A percentile compares a stretch with the other conserved stretches of the same genome.
phyloP scores from a whole-genome alignment of 257 asterid species.

The Lavandula angustifolia region DNA sequence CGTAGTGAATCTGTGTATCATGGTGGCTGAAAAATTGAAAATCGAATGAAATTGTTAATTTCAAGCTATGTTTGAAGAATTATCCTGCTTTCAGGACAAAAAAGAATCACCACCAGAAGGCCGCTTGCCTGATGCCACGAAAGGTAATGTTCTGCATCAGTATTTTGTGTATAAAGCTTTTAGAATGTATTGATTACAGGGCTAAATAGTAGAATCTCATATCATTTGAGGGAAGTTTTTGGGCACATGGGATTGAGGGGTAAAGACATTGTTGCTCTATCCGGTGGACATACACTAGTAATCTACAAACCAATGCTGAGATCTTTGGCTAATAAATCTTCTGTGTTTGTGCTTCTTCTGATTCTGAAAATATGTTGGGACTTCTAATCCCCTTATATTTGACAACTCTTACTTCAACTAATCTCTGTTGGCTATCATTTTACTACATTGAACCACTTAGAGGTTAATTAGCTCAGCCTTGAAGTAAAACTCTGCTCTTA shows the following conservation, averaged over 20 bases:
- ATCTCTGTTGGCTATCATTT: background rate
- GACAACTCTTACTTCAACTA: conserved; percentile 58
- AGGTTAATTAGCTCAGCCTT: too few species aligned
- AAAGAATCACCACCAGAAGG: conserved; percentile 57
- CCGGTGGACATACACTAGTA: conserved; percentile 61
- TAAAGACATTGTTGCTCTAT: conserved; percentile 54
- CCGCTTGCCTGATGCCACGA: conserved; percentile 56
- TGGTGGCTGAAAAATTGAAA: background rate
- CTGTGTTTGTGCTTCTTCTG: background rate
- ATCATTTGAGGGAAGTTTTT: conserved; percentile 57
- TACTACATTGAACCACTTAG: too few species aligned
- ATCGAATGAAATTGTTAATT: background rate
- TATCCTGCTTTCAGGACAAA: conserved; percentile 43
- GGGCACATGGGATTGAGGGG: conserved; percentile 55
- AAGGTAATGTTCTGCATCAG: conserved; percentile 30
- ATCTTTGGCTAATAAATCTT: background rate
- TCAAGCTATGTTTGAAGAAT: background rate
- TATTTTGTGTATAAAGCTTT: background rate
- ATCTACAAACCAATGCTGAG: conserved; percentile 9
- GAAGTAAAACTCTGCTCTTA: background rate
- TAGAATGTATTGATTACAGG: background rate
- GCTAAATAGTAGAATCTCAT: background rate
- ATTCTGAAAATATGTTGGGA: conserved; percentile 2
- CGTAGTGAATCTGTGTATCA: too few species aligned
- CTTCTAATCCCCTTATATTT: conserved; percentile 54